Percentiles rank a stretch among this genome's conserved stretches.
Evolutionary conservation across 2,329 filamentous ascomycete genomes (phyloP).

Genomic region (Claviceps purpurea): DNA sequence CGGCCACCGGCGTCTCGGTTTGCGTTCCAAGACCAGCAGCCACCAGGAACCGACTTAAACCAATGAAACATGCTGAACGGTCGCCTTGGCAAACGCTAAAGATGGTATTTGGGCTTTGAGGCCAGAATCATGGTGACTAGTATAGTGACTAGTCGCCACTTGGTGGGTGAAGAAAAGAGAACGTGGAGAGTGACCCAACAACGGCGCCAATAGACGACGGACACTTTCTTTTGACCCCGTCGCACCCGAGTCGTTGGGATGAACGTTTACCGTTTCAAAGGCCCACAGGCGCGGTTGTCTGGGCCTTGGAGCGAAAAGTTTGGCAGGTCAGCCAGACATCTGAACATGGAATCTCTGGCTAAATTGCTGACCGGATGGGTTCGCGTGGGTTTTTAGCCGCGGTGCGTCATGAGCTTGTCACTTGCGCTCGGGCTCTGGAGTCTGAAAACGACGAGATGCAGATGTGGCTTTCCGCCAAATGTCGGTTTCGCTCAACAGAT

Average conservation of each 20-base stretch:
- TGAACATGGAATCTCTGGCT: too few species aligned
- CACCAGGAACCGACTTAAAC: not conserved
- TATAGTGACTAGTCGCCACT: too few species aligned
- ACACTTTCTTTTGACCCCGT: not conserved
- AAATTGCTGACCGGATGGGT: too few species aligned
- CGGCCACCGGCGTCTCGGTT: not conserved
- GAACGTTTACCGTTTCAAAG: not conserved
- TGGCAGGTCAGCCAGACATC: not conserved
- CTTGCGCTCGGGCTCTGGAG: too few species aligned
- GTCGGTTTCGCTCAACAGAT: too few species aligned
- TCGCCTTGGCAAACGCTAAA: not conserved
- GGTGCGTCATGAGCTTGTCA: too few species aligned
- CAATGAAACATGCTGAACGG: not conserved
- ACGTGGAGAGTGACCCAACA: not conserved
- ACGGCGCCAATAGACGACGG: not conserved
- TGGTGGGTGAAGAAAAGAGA: not conserved
- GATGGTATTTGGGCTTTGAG: not conserved
- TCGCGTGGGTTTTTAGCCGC: too few species aligned
- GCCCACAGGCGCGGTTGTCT: not conserved
- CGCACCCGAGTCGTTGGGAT: not conserved
- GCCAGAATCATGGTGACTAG: not conserved
- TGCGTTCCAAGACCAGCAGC: not conserved
- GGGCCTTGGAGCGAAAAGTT: not conserved
- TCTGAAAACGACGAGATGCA: too few species aligned
- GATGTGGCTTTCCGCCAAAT: too few species aligned